Percentiles rank a stretch among this genome's conserved stretches.
phyloP scores from a whole-genome alignment of 805 yeast genomes.

The Lachancea mirantina region DNA sequence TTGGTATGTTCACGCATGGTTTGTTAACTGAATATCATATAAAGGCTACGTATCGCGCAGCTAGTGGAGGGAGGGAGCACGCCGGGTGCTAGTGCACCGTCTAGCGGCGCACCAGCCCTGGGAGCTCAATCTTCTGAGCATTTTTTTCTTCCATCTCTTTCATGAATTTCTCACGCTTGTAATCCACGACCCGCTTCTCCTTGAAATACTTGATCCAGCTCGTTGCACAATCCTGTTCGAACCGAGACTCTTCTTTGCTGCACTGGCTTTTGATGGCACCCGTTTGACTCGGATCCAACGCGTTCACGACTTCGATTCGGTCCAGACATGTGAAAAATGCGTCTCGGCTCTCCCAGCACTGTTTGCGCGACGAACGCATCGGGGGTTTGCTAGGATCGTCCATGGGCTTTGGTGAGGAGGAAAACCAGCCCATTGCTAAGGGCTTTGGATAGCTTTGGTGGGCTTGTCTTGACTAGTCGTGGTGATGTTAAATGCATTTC shows the following conservation, averaged over 20 bases:
- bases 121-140: constrained; percentile 8
- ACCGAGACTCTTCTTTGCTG: constrained; percentile 46
- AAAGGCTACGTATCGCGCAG: too few species aligned
- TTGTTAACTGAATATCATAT: too few species aligned
- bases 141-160: constrained; percentile 55
- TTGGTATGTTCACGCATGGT: too few species aligned
- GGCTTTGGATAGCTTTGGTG: too few species aligned
- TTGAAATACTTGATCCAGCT: constrained; percentile 90
- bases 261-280: constrained; percentile 49
- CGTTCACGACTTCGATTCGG: constrained; percentile 57
- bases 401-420: constrained; percentile 10
- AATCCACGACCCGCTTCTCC: constrained; percentile 76
- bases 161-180: constrained; percentile 59
- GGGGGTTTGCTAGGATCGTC: constrained; percentile 13
- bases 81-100: not conserved
- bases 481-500: too few species aligned
- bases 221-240: constrained; percentile 69
- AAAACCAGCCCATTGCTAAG: constrained; percentile 13
- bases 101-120: constrained; percentile 6
- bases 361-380: constrained; percentile 54
- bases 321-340: constrained; percentile 68
- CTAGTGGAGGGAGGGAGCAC: not conserved
- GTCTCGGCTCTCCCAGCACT: constrained; percentile 91
- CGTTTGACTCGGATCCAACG: constrained; percentile 48
- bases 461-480: too few species aligned